Evolutionary conservation across 140 eudicot genomes (phyloP), one percentile per base, ranked within the genome.

Genomic region (Stevia rebaudiana): DNA sequence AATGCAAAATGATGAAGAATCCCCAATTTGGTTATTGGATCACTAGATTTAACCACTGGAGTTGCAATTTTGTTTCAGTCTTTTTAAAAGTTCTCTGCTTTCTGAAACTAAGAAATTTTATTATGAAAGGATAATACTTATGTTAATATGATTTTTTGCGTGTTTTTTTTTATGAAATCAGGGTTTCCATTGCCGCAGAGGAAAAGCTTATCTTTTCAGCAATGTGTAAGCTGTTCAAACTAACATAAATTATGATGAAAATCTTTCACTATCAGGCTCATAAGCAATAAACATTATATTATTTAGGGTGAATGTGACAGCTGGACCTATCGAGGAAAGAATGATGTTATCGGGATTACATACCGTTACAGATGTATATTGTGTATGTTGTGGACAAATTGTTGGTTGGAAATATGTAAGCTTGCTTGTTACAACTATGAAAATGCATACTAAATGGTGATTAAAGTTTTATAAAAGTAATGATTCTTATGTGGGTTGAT

Each of bases 371-470:
- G 98, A 91, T 76, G 81, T 87, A 74, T 91, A 64, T 62, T 91
- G 98, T 59, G 85, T 91, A 75, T 82, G 80, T 71, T 91, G 98
- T 23, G 96, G 98, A 30, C 98, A 91, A 70, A 87, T 82, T 67
- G 87, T 87, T 49, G 98, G 98, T 67, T 87, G 96, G 96, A 91
- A 91, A 91, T 91, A 91, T 59, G 98, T 91, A 83, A 50, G 84
- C 77, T 39, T 55, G 70, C 24, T 43, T 53, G 42, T 15, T 54
- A 28, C 40, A 54, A 25, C 40, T 30, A 17, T 28, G 33, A 28
- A 1, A 28, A 28, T 28, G 33, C 33, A 28, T 36, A n/a, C 46
- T 12, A 18, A n/a, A 22, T 0, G 8, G 28, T 30, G 11, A 69
- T 13, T 48, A 15, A 56, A 31, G 46, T n/a, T 17, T 59, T 48